These are phyloP conservation scores for Andrographis paniculata DNA, from an alignment of 305 asterid species.

Conservation along the genomic window DNA sequence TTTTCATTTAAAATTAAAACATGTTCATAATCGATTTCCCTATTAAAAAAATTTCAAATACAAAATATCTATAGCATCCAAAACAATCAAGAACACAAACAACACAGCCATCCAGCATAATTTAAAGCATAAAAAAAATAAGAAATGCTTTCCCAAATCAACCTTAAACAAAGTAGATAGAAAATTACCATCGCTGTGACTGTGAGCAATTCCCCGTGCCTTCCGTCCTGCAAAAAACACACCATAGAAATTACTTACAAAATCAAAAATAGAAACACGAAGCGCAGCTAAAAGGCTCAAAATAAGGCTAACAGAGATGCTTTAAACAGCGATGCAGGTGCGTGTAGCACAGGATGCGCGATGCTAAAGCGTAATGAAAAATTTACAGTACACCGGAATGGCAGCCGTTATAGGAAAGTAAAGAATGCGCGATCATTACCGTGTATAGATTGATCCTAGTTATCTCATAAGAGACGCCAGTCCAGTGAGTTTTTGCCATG, in stretches of 20 bases:
- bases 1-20: too few relatives aligned
- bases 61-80: too few relatives aligned
- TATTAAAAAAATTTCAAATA: too few relatives aligned
- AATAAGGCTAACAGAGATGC: too few relatives aligned
- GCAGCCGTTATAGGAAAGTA: background rate
- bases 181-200: slow-evolving; percentile 56
- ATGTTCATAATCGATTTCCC: too few relatives aligned
- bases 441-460: slow-evolving; percentile 91
- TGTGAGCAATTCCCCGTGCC: slow-evolving; percentile 82
- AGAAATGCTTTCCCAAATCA: background rate
- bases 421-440: slow-evolving; percentile 19
- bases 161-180: background rate
- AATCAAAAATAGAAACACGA: background rate
- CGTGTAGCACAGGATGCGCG: slow-evolving; percentile 6
- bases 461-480: slow-evolving; percentile 34
- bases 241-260: slow-evolving; percentile 9
- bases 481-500: slow-evolving; percentile 72
- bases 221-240: slow-evolving; percentile 64
- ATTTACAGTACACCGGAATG: background rate
- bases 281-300: background rate
- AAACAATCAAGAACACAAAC: too few relatives aligned
- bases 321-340: too few relatives aligned
- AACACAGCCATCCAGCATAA: too few relatives aligned
- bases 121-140: background rate
- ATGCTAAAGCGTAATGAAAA: background rate